Evolutionary conservation across 495 filamentous ascomycete genomes (phyloP), one percentile per base, ranked within the genome.

Genomic region (Evernia prunastri): DNA sequence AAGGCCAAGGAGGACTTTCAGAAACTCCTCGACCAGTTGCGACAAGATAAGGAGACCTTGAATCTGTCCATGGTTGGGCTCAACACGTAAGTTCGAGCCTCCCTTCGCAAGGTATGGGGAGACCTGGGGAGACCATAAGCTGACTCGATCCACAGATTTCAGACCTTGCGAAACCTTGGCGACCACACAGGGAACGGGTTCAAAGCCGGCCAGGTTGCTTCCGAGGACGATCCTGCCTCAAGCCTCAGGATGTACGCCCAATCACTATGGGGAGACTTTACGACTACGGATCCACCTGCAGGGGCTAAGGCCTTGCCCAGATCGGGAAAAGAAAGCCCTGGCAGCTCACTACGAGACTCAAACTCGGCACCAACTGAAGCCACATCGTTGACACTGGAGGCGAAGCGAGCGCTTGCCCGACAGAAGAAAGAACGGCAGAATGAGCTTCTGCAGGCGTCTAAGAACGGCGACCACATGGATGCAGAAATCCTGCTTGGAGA

Each of bases 401-500:
- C n/a, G n/a, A n/a, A n/a, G n/a, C n/a, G n/a, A n/a, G n/a, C n/a
- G n/a, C n/a, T n/a, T n/a, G n/a, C n/a, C 13, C 31, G 15, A 11
- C 31, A 18, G 8, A 61, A 61, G 17, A 29, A 8, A 11, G n/a
- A 31, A 37, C 49, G 49, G 39, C 39, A 61, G 40, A 37, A 40
- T 20, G 25, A 35, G 2, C 59, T 61, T 27, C 59, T 61, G 35
- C 40, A 49, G 59, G 43, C 59, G 23, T 20, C 59, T 2, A 37
- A 17, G 25, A 0, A 27, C 3, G 39, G 59, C 33, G 23, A 61
- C 10, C 9, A 61, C 27, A 1, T 31, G 12, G 37, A 61, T 12
- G 59, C 49, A n/a, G 23, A 17, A n/a, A 13, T 49, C 39, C 36
- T 61, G 20, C 59, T 61, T 17, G 12, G 15, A 13, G 59, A 61